phyloP scores from a whole-genome alignment of 2,329 filamentous ascomycete species.

The Paecilomyces niveus region DNA sequence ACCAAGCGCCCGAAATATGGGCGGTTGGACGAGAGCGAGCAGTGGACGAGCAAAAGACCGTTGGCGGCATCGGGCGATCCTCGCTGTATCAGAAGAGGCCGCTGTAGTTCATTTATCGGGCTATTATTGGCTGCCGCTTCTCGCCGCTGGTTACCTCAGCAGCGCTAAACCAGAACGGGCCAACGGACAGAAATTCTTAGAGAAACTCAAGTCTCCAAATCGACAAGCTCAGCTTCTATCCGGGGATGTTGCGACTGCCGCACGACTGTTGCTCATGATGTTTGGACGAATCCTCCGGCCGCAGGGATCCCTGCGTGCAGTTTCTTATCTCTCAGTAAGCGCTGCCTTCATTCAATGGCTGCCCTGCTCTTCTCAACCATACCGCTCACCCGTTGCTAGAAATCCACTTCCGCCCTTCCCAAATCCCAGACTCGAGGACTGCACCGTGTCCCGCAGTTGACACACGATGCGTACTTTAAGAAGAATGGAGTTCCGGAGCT shows the following conservation, averaged over 20 bases:
- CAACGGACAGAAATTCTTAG: conserved; percentile 27
- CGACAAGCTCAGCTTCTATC: not conserved
- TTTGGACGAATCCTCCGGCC: conserved; percentile 37
- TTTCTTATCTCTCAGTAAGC: conserved; percentile 24
- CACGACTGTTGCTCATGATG: conserved; percentile 25
- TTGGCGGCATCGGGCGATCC: not conserved
- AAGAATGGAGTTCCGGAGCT: conserved; percentile 60
- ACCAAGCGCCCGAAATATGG: not conserved
- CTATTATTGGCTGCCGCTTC: conserved; percentile 8
- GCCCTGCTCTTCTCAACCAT: conserved; percentile 4
- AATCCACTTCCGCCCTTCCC: conserved; percentile 28
- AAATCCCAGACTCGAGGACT: conserved; percentile 29
- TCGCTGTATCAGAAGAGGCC: not conserved
- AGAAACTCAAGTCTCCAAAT: conserved; percentile 10
- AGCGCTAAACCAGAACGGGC: conserved; percentile 20
- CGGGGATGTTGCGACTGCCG: conserved; percentile 11
- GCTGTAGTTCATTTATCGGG: not conserved
- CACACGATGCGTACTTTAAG: conserved; percentile 38
- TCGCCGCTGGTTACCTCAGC: conserved; percentile 15
- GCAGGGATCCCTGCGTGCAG: conserved; percentile 37
- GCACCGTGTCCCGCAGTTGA: conserved; percentile 45
- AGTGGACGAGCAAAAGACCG: not conserved
- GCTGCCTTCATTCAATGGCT: conserved; percentile 6
- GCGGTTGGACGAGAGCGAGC: conserved; percentile 2
- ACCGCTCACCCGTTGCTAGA: conserved; percentile 14